phyloP scores from a whole-genome alignment of 495 filamentous ascomycete genomes.

The Glonium stellatum region DNA sequence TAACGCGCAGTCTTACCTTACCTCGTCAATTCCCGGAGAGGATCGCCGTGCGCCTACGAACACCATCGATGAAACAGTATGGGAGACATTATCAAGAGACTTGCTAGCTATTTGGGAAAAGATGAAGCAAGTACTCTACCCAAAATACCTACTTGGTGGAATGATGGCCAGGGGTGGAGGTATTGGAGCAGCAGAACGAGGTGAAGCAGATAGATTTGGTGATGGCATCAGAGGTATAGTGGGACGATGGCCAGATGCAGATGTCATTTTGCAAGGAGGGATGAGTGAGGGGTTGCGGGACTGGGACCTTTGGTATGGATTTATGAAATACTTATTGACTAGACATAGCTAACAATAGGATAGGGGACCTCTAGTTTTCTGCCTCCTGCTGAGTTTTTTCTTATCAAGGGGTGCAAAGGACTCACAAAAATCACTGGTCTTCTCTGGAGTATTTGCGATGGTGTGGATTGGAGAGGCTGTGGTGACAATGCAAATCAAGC shows the following conservation, averaged over 20 bases:
- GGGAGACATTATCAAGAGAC: slow-evolving; percentile 89
- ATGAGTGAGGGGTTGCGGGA: slow-evolving; percentile 85
- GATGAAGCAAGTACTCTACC: slow-evolving; percentile 96
- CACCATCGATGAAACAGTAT: slow-evolving; percentile 95
- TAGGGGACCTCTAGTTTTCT: slow-evolving; percentile 87
- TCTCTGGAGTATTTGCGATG: slow-evolving; percentile 90
- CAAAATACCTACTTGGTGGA: slow-evolving; percentile 81
- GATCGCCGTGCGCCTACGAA: slow-evolving; percentile 88
- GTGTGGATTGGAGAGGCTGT: slow-evolving; percentile 97
- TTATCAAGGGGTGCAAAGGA: slow-evolving; percentile 67
- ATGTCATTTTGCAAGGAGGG: slow-evolving; percentile 63
- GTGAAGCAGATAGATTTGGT: slow-evolving; percentile 55
- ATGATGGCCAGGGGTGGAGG: slow-evolving; percentile 61
- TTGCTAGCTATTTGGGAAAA: slow-evolving; percentile 91
- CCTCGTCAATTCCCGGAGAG: slow-evolving; percentile 82
- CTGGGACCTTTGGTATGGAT: slow-evolving; percentile 84
- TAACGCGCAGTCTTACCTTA: slow-evolving; percentile 61
- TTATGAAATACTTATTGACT: background rate
- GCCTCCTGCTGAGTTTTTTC: slow-evolving; percentile 76
- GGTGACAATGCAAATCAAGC: slow-evolving; percentile 96
- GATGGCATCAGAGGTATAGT: slow-evolving; percentile 59
- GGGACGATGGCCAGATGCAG: slow-evolving; percentile 64
- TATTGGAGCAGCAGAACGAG: slow-evolving; percentile 59
- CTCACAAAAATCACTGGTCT: slow-evolving; percentile 78
- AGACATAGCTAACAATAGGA: slow-evolving; percentile 15